phyloP scores from a whole-genome alignment of 495 filamentous ascomycete genomes.

The Xylaria telfairii region DNA sequence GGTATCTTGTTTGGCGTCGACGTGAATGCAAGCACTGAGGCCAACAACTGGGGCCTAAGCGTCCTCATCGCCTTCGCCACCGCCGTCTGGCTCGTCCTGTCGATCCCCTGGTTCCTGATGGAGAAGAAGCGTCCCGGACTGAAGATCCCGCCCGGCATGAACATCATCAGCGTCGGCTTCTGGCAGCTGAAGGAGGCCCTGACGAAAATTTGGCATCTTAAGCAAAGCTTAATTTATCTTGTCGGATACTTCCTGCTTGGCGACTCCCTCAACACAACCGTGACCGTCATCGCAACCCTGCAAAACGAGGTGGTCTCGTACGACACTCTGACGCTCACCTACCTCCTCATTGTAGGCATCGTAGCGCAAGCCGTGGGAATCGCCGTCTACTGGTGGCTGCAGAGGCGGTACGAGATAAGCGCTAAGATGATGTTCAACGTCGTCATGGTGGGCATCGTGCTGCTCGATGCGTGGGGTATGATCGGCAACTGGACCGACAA shows the following conservation, averaged over 20 bases:
- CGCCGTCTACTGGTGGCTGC: slow-evolving; percentile 64
- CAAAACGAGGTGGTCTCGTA: slow-evolving; percentile 68
- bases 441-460: slow-evolving; percentile 60
- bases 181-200: slow-evolving; percentile 64
- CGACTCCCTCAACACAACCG: slow-evolving; percentile 69
- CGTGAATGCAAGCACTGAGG: slow-evolving; percentile 61
- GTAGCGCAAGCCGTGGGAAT: slow-evolving; percentile 67
- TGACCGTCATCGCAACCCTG: slow-evolving; percentile 68
- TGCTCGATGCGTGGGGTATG: slow-evolving; percentile 71
- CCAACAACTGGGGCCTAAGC: slow-evolving; percentile 70
- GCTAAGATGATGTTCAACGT: slow-evolving; percentile 70
- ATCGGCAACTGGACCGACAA: slow-evolving; percentile 67
- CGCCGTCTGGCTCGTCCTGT: slow-evolving; percentile 65
- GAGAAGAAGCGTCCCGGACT: slow-evolving; percentile 68
- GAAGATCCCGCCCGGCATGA: slow-evolving; percentile 41
- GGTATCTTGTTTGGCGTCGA: slow-evolving; percentile 67
- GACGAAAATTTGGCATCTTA: slow-evolving; percentile 65
- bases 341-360: slow-evolving; percentile 68
- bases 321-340: slow-evolving; percentile 65
- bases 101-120: slow-evolving; percentile 67
- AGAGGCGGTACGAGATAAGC: slow-evolving; percentile 57
- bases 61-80: slow-evolving; percentile 69
- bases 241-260: slow-evolving; percentile 71
- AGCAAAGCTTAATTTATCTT: slow-evolving; percentile 68
- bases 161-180: slow-evolving; percentile 60